Percentiles rank a stretch among this genome's conserved stretches.
Conservation (phyloP, 1,284 basidiomycete species). For the Trametes polyzona region DNA sequence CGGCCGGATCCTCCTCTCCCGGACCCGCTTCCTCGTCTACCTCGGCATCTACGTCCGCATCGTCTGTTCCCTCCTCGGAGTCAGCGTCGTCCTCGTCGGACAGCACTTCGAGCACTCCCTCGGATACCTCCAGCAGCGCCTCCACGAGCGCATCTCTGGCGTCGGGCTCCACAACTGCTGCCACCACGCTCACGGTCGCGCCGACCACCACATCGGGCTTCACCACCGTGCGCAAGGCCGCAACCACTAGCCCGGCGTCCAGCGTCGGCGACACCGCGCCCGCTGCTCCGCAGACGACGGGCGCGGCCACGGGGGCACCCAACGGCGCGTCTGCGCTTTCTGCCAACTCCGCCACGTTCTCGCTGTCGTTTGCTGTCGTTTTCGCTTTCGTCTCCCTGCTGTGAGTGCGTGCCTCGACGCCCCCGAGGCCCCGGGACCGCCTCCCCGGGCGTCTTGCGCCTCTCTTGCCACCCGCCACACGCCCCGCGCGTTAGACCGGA, state of each 20-base stretch:
- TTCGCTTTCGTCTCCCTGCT: not conserved
- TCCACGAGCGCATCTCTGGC: not conserved
- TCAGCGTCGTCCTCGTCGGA: too few species aligned
- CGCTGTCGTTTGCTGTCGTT: not conserved
- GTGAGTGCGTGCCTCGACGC: not conserved
- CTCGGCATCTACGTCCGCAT: not conserved
- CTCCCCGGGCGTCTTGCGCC: too few species aligned
- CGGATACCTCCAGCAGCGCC: not conserved
- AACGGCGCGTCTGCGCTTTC: not conserved
- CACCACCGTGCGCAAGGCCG: conserved; percentile 9
- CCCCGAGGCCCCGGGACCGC: too few species aligned
- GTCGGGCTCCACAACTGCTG: not conserved
- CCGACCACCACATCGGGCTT: conserved; percentile 1
- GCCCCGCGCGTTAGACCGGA: too few species aligned
- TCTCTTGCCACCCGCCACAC: too few species aligned
- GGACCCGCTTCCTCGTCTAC: not conserved
- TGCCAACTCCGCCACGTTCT: not conserved
- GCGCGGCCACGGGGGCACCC: not conserved
- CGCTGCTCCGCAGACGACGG: not conserved
- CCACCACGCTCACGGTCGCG: conserved; percentile 12
- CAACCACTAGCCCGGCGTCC: not conserved
- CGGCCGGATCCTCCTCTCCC: not conserved
- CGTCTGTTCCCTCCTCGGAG: too few species aligned
- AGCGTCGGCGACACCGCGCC: not conserved
- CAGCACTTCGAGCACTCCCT: too few species aligned